Evolutionary conservation across 768 basidiomycete species (phyloP).

Genomic region (Russula olivacea): DNA sequence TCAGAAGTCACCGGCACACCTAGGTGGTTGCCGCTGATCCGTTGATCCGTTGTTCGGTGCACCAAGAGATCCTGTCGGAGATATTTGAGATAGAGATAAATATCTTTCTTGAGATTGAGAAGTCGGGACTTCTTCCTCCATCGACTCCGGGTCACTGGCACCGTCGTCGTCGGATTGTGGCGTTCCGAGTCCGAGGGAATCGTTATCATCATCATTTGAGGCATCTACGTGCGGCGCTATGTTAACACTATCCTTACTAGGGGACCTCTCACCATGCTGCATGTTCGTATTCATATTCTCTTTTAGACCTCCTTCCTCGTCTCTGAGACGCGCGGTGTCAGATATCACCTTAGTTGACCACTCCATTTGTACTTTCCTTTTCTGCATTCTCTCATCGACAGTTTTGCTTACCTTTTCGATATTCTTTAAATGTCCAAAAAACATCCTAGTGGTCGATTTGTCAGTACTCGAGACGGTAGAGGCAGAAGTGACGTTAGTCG

Average conservation of each 20-base stretch:
- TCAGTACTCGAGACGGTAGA: neutral
- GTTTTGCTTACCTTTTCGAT: neutral
- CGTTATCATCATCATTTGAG: neutral
- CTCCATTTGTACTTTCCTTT: neutral
- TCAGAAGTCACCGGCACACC: neutral
- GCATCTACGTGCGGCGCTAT: neutral
- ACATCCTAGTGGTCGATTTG: neutral
- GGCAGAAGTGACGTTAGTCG: no score
- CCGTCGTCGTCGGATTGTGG: neutral
- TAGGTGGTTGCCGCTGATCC: neutral
- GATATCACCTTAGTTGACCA: constrained; percentile 1
- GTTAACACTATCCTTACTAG: neutral
- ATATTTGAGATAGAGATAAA: no score
- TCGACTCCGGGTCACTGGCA: neutral
- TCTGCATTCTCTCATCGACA: constrained; percentile 10
- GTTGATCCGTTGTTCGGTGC: neutral
- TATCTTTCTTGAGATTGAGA: constrained; percentile 14
- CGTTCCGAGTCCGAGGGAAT: neutral
- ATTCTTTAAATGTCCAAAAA: neutral
- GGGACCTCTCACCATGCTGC: no score
- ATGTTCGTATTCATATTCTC: neutral
- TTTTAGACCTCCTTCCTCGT: neutral
- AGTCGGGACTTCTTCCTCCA: constrained; percentile 5
- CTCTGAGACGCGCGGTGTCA: constrained; percentile 8
- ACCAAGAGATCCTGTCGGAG: no score